Conservation (phyloP, 805 yeast species). For the Saccharomycopsis selenospora region DNA sequence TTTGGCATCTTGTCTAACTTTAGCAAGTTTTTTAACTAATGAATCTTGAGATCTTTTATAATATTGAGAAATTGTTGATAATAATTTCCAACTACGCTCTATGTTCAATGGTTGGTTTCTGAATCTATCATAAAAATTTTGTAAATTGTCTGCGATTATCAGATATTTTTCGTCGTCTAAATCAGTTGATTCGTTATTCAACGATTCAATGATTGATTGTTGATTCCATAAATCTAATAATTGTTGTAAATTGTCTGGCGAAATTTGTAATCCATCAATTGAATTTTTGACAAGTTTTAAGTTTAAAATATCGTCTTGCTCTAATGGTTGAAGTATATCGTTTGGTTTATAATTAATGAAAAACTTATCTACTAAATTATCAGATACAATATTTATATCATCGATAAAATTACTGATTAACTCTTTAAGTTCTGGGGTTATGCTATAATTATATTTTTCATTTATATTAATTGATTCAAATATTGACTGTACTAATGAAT, state of each 20-base stretch:
- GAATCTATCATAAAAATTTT: slow-evolving; percentile 13
- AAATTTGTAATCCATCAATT: slow-evolving; percentile 3
- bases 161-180: too few relatives aligned
- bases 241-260: background rate
- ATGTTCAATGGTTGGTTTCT: background rate
- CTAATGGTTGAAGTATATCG: slow-evolving; percentile 5
- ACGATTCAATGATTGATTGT: background rate
- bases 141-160: slow-evolving; percentile 19
- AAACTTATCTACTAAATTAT: background rate
- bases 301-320: slow-evolving; percentile 4
- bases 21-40: slow-evolving; percentile 1
- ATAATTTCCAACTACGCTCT: slow-evolving; percentile 13
- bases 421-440: background rate
- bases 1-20: slow-evolving; percentile 6
- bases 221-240: slow-evolving; percentile 8
- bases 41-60: slow-evolving; percentile 17
- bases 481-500: slow-evolving; percentile 13
- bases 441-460: background rate
- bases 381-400: background rate
- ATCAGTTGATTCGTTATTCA: slow-evolving; percentile 5
- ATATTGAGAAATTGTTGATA: slow-evolving; percentile 9
- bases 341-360: background rate
- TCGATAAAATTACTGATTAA: background rate
- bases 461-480: slow-evolving; percentile 11
- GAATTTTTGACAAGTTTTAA: slow-evolving; percentile 13